Evolutionary conservation across 495 filamentous ascomycete species (phyloP), one percentile per base, ranked within the genome.

Genomic region (Tirmania nivea): DNA sequence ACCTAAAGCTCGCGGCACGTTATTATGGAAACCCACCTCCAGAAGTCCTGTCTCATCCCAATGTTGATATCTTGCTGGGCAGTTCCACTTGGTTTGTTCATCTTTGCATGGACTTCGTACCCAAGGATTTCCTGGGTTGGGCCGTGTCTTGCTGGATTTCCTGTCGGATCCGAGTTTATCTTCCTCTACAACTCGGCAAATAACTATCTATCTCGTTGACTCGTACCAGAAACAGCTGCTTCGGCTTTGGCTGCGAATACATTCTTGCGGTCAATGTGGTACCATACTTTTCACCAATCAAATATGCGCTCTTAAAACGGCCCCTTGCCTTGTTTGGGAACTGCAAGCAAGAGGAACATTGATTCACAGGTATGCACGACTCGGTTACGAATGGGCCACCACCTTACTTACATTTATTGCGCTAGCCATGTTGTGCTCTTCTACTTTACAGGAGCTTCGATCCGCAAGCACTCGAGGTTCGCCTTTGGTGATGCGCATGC

Each of bases 41-140:
- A 11, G 85, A 92, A 62, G 67, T 73, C 10, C 77, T n/a, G 85
- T 47, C 70, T 92, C 9, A 81, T 86, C 52, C 83, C 84, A 11
- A 88, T 89, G 83, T 89, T 92, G 84, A 62, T 72, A 17, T 78
- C 77, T 31, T 89, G 84, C 72, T 88, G 83, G 82, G 73, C 75
- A 57, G 76, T 88, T 59, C 82, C 83, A 0, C 69, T 83, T 49
- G 82, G 81, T 11, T 69, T 87, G 7, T 87, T 89, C 67, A 83
- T 88, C 64, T 89, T 89, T 66, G 84, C 82, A 35, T 88, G 84
- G 84, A 76, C 80, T 2, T 84, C 79, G 0, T 87, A 81, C 64
- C 70, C 75, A 6, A 53, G 53, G 0, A 59, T 88, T 2, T 72
- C 66, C 59, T 88, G 83, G 83, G 70, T 78, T 49, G 84, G 81